phyloP scores from a whole-genome alignment of 345 rosid species.

The Eucalyptus paniculata region DNA sequence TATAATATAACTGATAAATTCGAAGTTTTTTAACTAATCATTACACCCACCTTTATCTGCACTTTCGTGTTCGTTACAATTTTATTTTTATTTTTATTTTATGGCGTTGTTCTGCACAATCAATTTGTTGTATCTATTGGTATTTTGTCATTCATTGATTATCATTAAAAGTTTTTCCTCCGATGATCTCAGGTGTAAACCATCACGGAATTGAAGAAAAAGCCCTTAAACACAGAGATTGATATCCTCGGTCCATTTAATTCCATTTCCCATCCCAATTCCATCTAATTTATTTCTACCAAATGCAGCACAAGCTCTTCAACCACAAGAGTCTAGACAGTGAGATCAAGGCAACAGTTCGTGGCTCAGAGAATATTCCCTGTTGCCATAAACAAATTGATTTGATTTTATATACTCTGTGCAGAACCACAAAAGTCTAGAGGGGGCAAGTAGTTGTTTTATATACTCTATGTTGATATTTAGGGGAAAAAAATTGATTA shows the following conservation, averaged over 20 bases:
- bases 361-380: not conserved
- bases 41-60: no score
- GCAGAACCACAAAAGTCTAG: not conserved
- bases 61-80: no score
- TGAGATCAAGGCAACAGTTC: not conserved
- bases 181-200: not conserved
- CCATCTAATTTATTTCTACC: not conserved
- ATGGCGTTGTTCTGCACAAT: not conserved
- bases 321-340: not conserved
- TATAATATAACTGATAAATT: not conserved
- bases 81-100: no score
- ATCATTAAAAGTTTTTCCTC: not conserved
- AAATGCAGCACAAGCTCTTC: not conserved
- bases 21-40: no score
- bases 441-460: not conserved
- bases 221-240: not conserved
- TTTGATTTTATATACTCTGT: not conserved
- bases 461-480: not conserved
- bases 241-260: not conserved
- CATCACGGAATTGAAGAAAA: not conserved
- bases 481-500: not conserved
- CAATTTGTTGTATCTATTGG: not conserved
- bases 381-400: not conserved
- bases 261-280: not conserved
- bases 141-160: not conserved